These are phyloP conservation scores for Bonia amplexicaulis DNA, from an alignment of 176 grass and related monocot species.

Conservation along the genomic window DNA sequence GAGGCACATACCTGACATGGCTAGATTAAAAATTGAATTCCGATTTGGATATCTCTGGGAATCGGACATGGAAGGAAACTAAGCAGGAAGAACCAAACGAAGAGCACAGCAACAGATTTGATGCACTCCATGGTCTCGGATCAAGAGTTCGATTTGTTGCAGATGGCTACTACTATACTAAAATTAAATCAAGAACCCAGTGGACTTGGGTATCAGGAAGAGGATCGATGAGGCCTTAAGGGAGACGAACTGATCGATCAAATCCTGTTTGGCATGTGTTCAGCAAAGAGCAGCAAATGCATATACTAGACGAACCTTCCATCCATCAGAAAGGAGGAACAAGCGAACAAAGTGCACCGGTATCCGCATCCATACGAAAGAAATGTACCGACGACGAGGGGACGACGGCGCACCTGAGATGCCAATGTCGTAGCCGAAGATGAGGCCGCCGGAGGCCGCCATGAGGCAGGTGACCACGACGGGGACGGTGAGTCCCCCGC, in stretches of 20 bases:
- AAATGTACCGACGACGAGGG: background rate
- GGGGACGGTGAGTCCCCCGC: slow-evolving; percentile 58
- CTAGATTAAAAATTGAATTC: background rate
- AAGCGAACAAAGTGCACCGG: background rate
- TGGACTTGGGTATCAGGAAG: background rate
- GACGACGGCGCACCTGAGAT: slow-evolving; percentile 61
- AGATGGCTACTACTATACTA: background rate
- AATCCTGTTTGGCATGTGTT: background rate
- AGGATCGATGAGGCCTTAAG: background rate
- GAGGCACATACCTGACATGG: background rate
- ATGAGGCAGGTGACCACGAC: slow-evolving; percentile 81
- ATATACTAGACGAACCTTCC: background rate
- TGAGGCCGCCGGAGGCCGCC: slow-evolving; percentile 91
- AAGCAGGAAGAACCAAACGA: background rate
- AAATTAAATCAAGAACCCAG: background rate
- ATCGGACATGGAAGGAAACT: background rate
- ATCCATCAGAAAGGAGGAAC: background rate
- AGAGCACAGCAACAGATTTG: background rate
- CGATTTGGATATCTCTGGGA: background rate
- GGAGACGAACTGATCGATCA: background rate
- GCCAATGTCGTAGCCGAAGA: slow-evolving; percentile 98
- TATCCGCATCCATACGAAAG: background rate
- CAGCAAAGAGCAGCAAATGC: background rate
- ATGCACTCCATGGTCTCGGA: background rate
- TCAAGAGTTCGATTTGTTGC: background rate